phyloP scores from a whole-genome alignment of 148 eudicot genomes.

The Cornus kousa region DNA sequence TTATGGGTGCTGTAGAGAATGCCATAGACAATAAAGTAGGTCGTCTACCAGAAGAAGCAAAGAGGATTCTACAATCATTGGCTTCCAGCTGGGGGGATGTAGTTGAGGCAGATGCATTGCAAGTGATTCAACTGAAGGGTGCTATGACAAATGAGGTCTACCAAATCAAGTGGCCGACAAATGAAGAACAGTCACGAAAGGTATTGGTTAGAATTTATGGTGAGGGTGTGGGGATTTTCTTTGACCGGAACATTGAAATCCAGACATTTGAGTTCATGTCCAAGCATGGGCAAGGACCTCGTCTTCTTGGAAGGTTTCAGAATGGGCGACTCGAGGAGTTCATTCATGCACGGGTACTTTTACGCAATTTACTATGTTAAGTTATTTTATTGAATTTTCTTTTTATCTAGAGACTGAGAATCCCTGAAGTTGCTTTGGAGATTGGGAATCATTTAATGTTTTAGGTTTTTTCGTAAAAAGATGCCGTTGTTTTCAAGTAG shows the following conservation, averaged over 20 bases:
- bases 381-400: no score
- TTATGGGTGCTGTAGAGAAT: neutral
- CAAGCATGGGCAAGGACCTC: constrained; percentile 75
- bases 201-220: constrained; percentile 85
- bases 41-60: constrained; percentile 64
- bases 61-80: constrained; percentile 47
- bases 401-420: no score
- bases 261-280: constrained; percentile 85
- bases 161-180: constrained; percentile 84
- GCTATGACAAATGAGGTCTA: constrained; percentile 94
- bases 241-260: constrained; percentile 72
- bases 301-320: constrained; percentile 64
- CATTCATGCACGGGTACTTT: constrained; percentile 67
- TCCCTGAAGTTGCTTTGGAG: no score
- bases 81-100: constrained; percentile 70
- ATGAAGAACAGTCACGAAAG: constrained; percentile 47
- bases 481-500: no score
- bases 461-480: no score
- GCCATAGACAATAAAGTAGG: constrained; percentile 19
- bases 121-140: constrained; percentile 72
- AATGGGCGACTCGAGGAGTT: constrained; percentile 88
- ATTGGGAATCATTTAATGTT: no score
- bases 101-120: constrained; percentile 43
- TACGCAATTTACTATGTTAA: neutral
- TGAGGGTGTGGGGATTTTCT: constrained; percentile 76